Base-by-base conservation (phyloP, 495 filamentous ascomycete genomes). In the Venustampulla echinocandica region DNA sequence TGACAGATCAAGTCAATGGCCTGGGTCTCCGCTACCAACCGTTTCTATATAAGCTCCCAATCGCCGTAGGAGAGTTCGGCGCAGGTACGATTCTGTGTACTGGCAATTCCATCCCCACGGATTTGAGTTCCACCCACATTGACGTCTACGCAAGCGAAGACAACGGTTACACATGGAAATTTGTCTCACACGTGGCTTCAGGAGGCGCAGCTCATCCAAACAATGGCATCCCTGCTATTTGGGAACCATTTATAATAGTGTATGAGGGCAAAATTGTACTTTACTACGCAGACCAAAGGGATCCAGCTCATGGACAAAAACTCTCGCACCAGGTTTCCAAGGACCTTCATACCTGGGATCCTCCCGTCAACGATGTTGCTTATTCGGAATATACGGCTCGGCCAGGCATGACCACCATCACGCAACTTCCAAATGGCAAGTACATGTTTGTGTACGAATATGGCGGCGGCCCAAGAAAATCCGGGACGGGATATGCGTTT, bases 201-300 rank as follows among this genome's bases (percentile, higher is more conserved):
- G 83, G 81, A 10, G 83, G 81, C 11, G 66, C 66, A 34, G 77
- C 80, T 0, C 53, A 64, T 17, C 78, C 83, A 0, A 64, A 70
- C 44, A 83, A 84, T 57, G 81, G 79, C 3, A 43, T 72, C 28
- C 81, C 79, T 0, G 79, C 81, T 2, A 72, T 85, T 4, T 85
- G 82, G 82, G 82, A 87, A 60, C 82, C 82, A 0, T 83, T 79
- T 56, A 58, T 85, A 15, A 52, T 84, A 64, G 47, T 62, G 2
- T 59, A 76, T 54, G 64, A 81, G 20, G 64, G 71, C 37, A 66
- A 77, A 46, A 60, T 85, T 17, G 69, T 84, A 18, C 65, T 64
- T 61, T 87, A 78, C 61, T 87, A 85, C 62, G 77, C 80, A 3
- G 82, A 87, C 55, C 81, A 84, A 54, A 69, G 82, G 28, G 81